Conservation (phyloP, 495 filamentous ascomycete species). For the Aspergillus cristatus region DNA sequence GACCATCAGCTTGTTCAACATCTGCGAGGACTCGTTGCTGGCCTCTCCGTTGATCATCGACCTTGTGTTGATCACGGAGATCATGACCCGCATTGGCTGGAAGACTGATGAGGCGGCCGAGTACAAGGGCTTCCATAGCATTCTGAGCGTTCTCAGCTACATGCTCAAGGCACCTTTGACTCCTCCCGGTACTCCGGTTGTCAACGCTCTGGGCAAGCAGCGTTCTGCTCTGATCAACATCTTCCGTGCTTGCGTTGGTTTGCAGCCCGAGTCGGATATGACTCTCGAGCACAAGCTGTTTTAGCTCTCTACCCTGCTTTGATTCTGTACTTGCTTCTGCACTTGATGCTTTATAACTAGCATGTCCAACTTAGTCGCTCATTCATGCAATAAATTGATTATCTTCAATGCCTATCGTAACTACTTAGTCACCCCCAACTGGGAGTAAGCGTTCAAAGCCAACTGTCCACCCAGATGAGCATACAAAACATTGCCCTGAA, state of each 20-base stretch:
- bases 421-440: conserved; percentile 18
- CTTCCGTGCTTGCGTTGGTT: conserved; percentile 94
- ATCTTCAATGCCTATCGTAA: no score
- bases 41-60: conserved; percentile 98
- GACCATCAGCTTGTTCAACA: conserved; percentile 96
- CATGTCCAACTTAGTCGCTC: conserved; percentile 28
- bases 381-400: conserved; percentile 8
- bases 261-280: conserved; percentile 98
- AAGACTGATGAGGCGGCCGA: conserved; percentile 57
- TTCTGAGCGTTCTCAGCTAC: conserved; percentile 95
- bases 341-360: background rate
- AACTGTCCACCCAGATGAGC: conserved; percentile 56
- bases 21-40: conserved; percentile 96
- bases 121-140: conserved; percentile 91
- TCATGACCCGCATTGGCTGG: conserved; percentile 98
- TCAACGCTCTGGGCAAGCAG: conserved; percentile 97
- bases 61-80: conserved; percentile 81
- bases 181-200: conserved; percentile 88
- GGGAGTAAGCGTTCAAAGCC: conserved; percentile 50
- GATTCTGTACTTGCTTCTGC: background rate
- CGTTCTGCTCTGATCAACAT: conserved; percentile 92
- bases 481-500: conserved; percentile 52
- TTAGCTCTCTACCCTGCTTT: conserved; percentile 17
- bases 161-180: conserved; percentile 99
- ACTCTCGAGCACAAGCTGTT: conserved; percentile 99